A percentile compares a stretch with the other conserved stretches of the same genome.
Evolutionary conservation across 108 stramenopile genomes (phyloP).

Genomic region (Nannochloropsis gaditana): DNA sequence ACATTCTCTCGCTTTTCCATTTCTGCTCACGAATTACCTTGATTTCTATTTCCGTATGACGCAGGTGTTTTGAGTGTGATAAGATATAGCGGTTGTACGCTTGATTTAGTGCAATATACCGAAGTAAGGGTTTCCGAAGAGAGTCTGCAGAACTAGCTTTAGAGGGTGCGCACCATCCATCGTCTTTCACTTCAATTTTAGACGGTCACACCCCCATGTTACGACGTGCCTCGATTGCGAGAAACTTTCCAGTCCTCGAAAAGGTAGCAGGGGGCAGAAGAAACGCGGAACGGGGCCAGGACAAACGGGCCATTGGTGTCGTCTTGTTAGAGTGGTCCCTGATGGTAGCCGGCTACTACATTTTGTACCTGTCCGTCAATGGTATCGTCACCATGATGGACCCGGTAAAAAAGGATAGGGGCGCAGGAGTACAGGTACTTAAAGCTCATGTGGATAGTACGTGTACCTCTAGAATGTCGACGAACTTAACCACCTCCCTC

Average conservation of each 20-base stretch:
- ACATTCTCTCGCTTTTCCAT: too few species aligned
- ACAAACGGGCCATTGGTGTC: not conserved
- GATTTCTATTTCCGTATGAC: too few species aligned
- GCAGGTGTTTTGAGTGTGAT: too few species aligned
- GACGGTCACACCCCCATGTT: not conserved
- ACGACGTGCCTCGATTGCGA: not conserved
- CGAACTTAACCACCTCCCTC: not conserved
- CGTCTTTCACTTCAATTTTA: too few species aligned
- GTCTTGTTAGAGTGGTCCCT: not conserved
- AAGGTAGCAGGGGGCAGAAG: not conserved
- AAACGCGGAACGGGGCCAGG: not conserved
- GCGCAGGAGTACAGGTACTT: not conserved
- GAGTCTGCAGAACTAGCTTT: too few species aligned
- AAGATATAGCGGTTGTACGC: too few species aligned
- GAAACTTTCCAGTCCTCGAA: not conserved
- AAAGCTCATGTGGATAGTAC: not conserved
- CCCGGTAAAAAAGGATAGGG: slow-evolving; percentile 1
- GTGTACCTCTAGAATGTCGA: too few species aligned
- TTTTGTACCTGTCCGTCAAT: not conserved
- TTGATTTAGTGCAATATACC: too few species aligned
- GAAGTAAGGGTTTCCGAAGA: too few species aligned
- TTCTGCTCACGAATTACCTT: too few species aligned
- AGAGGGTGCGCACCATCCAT: too few species aligned
- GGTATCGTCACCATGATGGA: not conserved
- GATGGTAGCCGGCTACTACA: not conserved